These are phyloP conservation scores for Coriolopsis trogii DNA, from an alignment of 1,284 basidiomycete species.

Conservation along the genomic window DNA sequence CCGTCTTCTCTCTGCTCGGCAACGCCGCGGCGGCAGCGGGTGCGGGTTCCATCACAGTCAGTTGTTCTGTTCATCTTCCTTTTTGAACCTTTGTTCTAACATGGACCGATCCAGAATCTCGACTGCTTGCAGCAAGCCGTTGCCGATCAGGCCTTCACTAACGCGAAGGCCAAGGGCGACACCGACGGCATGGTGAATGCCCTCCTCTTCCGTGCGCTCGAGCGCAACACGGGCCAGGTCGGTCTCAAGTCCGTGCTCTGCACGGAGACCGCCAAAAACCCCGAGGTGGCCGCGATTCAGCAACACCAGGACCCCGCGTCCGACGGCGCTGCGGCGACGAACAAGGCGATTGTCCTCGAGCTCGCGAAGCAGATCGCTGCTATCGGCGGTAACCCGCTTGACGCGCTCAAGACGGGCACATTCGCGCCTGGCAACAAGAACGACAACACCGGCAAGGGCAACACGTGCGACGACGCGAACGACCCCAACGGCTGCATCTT, in stretches of 20 bases:
- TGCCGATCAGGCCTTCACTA: conserved; percentile 72
- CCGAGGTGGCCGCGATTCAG: conserved; percentile 66
- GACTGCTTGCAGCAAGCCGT: conserved; percentile 69
- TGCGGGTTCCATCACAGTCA: conserved; percentile 54
- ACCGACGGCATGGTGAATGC: conserved; percentile 60
- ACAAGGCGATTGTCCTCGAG: conserved; percentile 64
- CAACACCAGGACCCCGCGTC: conserved; percentile 77
- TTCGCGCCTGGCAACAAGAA: conserved; percentile 60
- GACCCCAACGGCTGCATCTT: conserved; percentile 66
- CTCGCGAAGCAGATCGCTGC: conserved; percentile 63
- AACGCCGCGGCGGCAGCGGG: conserved; percentile 61
- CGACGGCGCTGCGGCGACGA: conserved; percentile 53
- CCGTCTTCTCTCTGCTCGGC: conserved; percentile 69
- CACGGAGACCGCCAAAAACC: conserved; percentile 60
- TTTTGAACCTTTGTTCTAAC: neutral
- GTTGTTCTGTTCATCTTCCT: conserved; percentile 18
- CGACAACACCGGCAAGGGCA: conserved; percentile 52
- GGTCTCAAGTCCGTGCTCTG: conserved; percentile 53
- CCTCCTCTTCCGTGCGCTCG: conserved; percentile 66
- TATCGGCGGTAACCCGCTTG: conserved; percentile 64
- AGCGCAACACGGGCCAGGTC: conserved; percentile 65
- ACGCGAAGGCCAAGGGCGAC: conserved; percentile 65
- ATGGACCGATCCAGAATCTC: conserved; percentile 43
- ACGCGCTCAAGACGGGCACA: conserved; percentile 65
- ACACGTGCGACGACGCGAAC: conserved; percentile 54